Base-by-base conservation (phyloP, 768 basidiomycete genomes). In the Panaeolus cyanescens region DNA sequence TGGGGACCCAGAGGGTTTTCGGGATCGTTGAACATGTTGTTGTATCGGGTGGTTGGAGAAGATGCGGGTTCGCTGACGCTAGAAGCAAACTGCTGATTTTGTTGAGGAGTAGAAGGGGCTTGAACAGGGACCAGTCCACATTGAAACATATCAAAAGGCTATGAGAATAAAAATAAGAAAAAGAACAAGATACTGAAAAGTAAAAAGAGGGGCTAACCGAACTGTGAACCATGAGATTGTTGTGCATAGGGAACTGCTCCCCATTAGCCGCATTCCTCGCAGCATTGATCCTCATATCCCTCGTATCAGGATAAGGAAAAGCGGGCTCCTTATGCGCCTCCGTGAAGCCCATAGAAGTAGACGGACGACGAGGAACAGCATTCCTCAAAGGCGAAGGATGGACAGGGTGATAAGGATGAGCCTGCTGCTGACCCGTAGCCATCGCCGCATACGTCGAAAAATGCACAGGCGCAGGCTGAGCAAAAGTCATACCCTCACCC, bases 301-400 rank as follows among this genome's bases (percentile, higher is more conserved):
- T 22, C 32, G 36, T 50, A 50, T 50, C 45, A 13, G 25, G 25
- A 22, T 19, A 31, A 13, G 36, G n/a, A 25, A 31, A 59, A 36
- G 20, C 25, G 20, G 42, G 25, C 0, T 20, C 42, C 4, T 25
- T 20, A 12, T 50, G 31, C 42, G 6, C n/a, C 34, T 58, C 45
- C 28, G 61, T 57, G 59, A 73, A 71, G 30, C 70, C 67, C 32
- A 75, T 68, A 36, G 76, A 73, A 6, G 75, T 76, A 40, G 75
- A 76, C 34, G 76, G 75, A 1, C 72, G 71, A 39, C 72, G 71
- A 17, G 72, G 73, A 15, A 68, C 59, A 40, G 64, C 55, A 58
- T 32, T 70, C 66, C 28, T 67, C 68, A 61, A 68, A 64, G 4
- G 66, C 59, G 45, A 50, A 9, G 45, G 45, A 17, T 50, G 45